phyloP scores from a whole-genome alignment of 768 basidiomycete genomes.

The Nidularia sp. region DNA sequence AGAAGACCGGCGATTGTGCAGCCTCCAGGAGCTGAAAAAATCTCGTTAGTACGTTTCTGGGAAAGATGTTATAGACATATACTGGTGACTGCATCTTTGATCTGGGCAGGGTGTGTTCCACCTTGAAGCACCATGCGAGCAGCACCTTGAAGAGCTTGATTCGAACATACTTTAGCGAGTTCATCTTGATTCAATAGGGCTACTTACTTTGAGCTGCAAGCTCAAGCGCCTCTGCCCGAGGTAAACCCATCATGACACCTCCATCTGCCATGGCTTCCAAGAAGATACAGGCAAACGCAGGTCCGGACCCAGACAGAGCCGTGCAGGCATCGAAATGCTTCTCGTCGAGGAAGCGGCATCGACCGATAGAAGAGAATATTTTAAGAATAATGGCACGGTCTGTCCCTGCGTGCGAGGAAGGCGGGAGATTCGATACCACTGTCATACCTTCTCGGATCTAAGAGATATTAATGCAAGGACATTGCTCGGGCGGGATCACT shows the following conservation, averaged over 20 bases:
- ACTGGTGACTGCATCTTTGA: constrained; percentile 98
- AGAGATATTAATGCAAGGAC: background rate
- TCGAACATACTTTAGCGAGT: constrained; percentile 1
- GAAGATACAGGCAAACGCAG: constrained; percentile 95
- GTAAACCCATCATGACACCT: constrained; percentile 99
- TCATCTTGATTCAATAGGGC: background rate
- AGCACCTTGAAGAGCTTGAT: constrained; percentile 86
- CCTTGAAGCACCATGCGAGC: constrained; percentile 92
- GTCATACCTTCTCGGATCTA: constrained; percentile 99
- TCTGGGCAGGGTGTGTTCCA: constrained; percentile 89
- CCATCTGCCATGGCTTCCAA: constrained; percentile 99
- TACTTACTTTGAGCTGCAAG: constrained; percentile 89
- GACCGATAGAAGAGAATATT: constrained; percentile 96
- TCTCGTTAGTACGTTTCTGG: background rate
- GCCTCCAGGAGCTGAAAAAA: constrained; percentile 81
- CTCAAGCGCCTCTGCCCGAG: constrained; percentile 89
- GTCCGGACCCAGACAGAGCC: constrained; percentile 92
- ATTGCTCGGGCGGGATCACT: constrained; percentile 10
- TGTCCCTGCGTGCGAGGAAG: constrained; percentile 44
- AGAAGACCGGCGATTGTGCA: constrained; percentile 98
- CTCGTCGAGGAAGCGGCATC: constrained; percentile 94
- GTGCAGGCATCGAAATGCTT: constrained; percentile 99
- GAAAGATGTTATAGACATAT: constrained; percentile 19
- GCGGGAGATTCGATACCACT: constrained; percentile 73
- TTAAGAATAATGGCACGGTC: constrained; percentile 76